These are phyloP conservation scores for Ophidiomyces ophidiicola DNA, from an alignment of 2,329 filamentous ascomycete genomes.

Conservation along the genomic window DNA sequence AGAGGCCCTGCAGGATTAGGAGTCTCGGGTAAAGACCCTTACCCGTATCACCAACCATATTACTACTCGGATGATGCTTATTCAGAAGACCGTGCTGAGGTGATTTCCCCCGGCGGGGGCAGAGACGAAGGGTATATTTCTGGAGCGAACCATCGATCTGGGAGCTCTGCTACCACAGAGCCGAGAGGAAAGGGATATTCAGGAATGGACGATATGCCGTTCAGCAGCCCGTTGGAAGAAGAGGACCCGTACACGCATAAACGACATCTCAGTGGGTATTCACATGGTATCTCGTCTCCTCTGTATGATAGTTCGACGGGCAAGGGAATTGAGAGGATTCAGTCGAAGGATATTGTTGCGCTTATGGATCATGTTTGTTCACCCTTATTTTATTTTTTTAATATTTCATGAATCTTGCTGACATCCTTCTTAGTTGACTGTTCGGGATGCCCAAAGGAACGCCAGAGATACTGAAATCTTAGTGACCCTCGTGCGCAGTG, in stretches of 20 bases:
- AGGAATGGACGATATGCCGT: constrained; percentile 39
- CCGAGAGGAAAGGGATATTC: constrained; percentile 38
- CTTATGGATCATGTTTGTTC: constrained; percentile 81
- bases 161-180: constrained; percentile 37
- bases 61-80: constrained; percentile 40
- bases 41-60: constrained; percentile 49
- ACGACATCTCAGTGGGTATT: constrained; percentile 74
- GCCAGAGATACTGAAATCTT: constrained; percentile 93
- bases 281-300: constrained; percentile 79
- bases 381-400: constrained; percentile 35
- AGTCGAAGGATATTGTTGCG: constrained; percentile 92
- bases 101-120: constrained; percentile 46
- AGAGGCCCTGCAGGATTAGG: constrained; percentile 9
- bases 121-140: constrained; percentile 92
- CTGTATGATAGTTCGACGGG: constrained; percentile 85
- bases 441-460: constrained; percentile 90
- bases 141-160: constrained; percentile 48
- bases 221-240: constrained; percentile 37
- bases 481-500: constrained; percentile 82
- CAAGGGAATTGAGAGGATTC: constrained; percentile 75
- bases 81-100: constrained; percentile 30
- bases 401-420: constrained; percentile 21
- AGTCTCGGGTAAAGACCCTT: constrained; percentile 38
- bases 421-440: constrained; percentile 54
- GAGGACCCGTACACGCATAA: constrained; percentile 54